A percentile compares a stretch with the other conserved stretches of the same genome.
phyloP scores from a whole-genome alignment of 108 stramenopile species.

The Pseudonitzschia multiseries region DNA sequence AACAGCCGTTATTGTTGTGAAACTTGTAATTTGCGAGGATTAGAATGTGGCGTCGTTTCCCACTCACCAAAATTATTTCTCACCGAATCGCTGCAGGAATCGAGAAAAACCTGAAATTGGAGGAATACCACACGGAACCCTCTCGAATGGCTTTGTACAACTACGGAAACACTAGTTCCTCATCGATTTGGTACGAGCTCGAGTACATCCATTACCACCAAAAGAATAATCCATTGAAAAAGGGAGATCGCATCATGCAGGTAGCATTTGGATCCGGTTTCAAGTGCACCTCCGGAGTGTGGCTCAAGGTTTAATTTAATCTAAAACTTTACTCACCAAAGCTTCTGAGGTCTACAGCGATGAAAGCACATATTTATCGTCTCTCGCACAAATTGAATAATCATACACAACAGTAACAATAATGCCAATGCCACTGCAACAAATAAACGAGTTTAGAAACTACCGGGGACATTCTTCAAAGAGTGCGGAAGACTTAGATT shows the following conservation, averaged over 20 bases:
- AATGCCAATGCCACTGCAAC: too few relatives aligned
- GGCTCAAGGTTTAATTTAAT: slow-evolving; percentile 93
- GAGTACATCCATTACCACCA: slow-evolving; percentile 93
- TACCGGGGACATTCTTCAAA: too few relatives aligned
- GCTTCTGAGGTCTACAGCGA: too few relatives aligned
- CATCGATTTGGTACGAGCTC: slow-evolving; percentile 98
- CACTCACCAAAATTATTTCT: too few relatives aligned
- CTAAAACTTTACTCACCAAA: too few relatives aligned
- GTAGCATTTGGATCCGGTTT: slow-evolving; percentile 98
- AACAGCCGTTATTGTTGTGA: not conserved
- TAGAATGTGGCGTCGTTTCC: not conserved
- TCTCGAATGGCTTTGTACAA: slow-evolving; percentile 89
- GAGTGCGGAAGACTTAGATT: too few relatives aligned
- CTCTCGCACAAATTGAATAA: not conserved
- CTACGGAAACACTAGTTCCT: slow-evolving; percentile 96
- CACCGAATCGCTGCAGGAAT: slow-evolving; percentile 60
- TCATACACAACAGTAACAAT: not conserved
- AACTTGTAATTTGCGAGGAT: not conserved
- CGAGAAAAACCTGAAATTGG: slow-evolving; percentile 95
- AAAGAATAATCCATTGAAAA: slow-evolving; percentile 84
- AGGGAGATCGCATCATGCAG: slow-evolving; percentile 91
- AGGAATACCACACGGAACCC: slow-evolving; percentile 90
- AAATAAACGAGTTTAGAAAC: not conserved
- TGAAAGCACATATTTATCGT: too few relatives aligned
- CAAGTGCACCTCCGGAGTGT: slow-evolving; percentile 97